Percentiles rank a stretch among this genome's conserved stretches.
Evolutionary conservation across 768 basidiomycete species (phyloP).

Genomic region (Solioccasus polychromus): DNA sequence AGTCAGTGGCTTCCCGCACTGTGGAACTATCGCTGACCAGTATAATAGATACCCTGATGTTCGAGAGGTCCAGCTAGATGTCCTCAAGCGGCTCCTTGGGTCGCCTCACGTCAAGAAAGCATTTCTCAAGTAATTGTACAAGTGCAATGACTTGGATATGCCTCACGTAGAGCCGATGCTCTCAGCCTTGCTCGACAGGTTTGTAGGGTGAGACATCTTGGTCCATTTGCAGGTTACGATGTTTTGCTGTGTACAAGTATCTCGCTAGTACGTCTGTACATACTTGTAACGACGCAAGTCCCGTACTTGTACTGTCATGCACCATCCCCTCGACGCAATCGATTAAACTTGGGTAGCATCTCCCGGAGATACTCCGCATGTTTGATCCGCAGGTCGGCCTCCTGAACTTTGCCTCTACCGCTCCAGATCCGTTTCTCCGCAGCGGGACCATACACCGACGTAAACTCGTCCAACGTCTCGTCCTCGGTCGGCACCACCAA

Average conservation of each 20-base stretch:
- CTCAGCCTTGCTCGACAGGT: constrained; percentile 16
- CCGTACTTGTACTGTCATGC: constrained; percentile 25
- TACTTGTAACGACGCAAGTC: too few species aligned
- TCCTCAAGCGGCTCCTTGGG: constrained; percentile 6
- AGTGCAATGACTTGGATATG: too few species aligned
- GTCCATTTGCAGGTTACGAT: too few species aligned
- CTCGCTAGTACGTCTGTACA: too few species aligned
- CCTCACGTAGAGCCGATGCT: constrained; percentile 12
- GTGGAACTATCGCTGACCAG: not conserved
- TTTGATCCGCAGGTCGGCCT: constrained; percentile 78
- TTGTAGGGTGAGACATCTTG: constrained; percentile 6
- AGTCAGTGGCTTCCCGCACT: constrained; percentile 4
- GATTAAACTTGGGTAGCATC: constrained; percentile 88
- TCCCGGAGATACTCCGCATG: constrained; percentile 91
- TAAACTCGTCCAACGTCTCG: constrained; percentile 78
- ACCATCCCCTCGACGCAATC: constrained; percentile 60
- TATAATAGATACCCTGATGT: constrained; percentile 16
- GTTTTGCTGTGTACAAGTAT: too few species aligned
- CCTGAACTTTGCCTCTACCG: constrained; percentile 79
- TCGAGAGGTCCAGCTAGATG: constrained; percentile 14
- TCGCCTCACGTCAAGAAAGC: constrained; percentile 14
- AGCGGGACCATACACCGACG: constrained; percentile 76
- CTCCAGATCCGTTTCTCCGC: constrained; percentile 81
- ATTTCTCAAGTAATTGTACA: constrained; percentile 12
- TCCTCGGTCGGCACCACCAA: constrained; percentile 76